Evolutionary conservation across 2,329 filamentous ascomycete genomes (phyloP), one percentile per base, ranked within the genome.

Genomic region (Colletotrichum neosansevieriae): DNA sequence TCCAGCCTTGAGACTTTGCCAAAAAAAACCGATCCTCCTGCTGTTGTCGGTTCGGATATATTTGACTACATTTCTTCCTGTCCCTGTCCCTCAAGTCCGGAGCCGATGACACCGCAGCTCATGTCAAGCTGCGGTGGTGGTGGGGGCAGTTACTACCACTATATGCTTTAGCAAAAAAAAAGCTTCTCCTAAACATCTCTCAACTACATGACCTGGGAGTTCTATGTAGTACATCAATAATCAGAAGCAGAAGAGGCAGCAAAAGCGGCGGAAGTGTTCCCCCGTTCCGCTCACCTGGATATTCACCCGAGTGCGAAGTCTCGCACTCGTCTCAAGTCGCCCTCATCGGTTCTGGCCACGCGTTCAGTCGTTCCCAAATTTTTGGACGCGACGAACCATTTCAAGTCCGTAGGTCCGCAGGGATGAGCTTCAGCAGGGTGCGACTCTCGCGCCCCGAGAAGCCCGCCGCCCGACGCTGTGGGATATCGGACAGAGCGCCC

Each of bases 381-480:
- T 19, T 12, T 59, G 59, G 59, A 44, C 10, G 29, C 50, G 40
- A 15, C 45, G 24, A 40, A 50, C 45, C 12, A 24, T 64, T 64
- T 45, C 5, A 51, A 19, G 40, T n/a, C 38, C 29, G 38, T 21
- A 51, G 56, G 11, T n/a, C 38, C 29, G 38, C 34, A 51, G 56
- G 11, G 24, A 53, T 53, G 29, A 32, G 17, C 34, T 56, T 34
- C 51, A 42, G 36, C 34, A 21, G 2, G 9, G 36, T 42, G n/a
- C 10, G 36, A 44, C 3, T 15, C 29, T 50, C 65, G 65, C 47
- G 42, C n/a, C 61, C 66, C 66, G 66, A 65, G 49, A 32, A 21
- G 47, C 54, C 61, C 66, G 66, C n/a, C 11, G 32, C 50, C 61
- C 61, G 61, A 21, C 17, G 32, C 40, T 21, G 29, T 47, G 21